Percentiles rank a stretch among this genome's conserved stretches.
Conservation (phyloP, 179 eudicot species). For the Corrigiola litoralis region DNA sequence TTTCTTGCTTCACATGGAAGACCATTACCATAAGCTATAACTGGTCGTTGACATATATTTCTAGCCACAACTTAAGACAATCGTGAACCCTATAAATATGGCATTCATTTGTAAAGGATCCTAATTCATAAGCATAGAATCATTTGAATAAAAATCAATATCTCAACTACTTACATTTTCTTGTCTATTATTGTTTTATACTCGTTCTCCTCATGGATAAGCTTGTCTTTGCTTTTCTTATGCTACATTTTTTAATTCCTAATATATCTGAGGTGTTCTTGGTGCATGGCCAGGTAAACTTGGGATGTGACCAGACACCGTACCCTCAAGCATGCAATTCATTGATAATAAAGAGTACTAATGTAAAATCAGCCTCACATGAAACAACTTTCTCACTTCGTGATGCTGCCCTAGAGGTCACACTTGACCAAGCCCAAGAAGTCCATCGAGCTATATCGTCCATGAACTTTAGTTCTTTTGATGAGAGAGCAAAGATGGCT, state of each 20-base stretch:
- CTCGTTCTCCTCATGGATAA: conserved; percentile 1
- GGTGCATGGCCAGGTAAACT: conserved; percentile 27
- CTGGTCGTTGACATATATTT: conserved; percentile 6
- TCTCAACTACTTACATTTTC: no score
- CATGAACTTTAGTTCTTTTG: conserved; percentile 27
- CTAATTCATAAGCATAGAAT: background rate
- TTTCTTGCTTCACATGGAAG: conserved; percentile 20
- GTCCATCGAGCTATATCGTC: conserved; percentile 29
- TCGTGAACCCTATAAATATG: conserved; percentile 7
- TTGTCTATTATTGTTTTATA: no score
- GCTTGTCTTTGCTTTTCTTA: background rate
- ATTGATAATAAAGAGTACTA: conserved; percentile 6
- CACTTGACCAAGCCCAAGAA: conserved; percentile 34
- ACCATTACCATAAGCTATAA: conserved; percentile 10
- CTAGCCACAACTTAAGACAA: conserved; percentile 11
- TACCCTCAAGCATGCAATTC: conserved; percentile 38
- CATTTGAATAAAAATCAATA: background rate
- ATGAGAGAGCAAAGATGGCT: conserved; percentile 34
- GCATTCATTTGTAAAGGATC: background rate
- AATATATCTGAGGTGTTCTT: background rate
- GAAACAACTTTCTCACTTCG: conserved; percentile 23
- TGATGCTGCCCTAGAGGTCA: conserved; percentile 18
- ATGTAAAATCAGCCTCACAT: conserved; percentile 14
- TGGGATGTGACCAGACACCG: conserved; percentile 39
- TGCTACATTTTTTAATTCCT: background rate